Base-by-base conservation (phyloP, 768 basidiomycete species). In the Rhodocollybia butyracea region DNA sequence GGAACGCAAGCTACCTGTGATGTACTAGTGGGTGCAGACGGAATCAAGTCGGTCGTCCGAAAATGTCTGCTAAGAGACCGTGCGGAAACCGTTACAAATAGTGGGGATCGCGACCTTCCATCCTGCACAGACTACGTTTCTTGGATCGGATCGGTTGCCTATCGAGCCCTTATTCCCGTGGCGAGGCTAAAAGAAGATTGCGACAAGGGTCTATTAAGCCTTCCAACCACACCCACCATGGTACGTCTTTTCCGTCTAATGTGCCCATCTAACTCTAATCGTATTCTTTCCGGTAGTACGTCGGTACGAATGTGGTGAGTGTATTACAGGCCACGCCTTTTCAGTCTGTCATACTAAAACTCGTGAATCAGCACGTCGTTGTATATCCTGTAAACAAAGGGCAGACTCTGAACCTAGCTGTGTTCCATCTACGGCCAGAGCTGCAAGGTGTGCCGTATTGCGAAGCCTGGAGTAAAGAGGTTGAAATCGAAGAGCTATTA, bases 21-120 rank as follows among this genome's bases (percentile, higher is more conserved):
- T 51, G 52, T 79, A 8, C 63, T 80, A 31, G 59, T 79, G 7
- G 77, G 73, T 1, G 67, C 73, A 4, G 78, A 80, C 55, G 78
- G 78, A 2, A 65, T 79, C 54, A 72, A 64, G 21, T 79, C 77
- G 0, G 64, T 60, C 24, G 63, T 66, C 7, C 66, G 73, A 36
- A 60, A 46, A 27, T 59, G 57, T 13, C 64, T 74, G 61, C 64
- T 68, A 27, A 32, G 54, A 41, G 48, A 51, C 1, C 43, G 65
- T 3, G 64, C 60, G n/a, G 31, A 55, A 40, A 36, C 27, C 3
- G 42, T 56, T 13, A 36, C 21, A 11, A 26, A 45, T 21, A 12
- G 12, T 3, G 51, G 60, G 10, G 63, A 59, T 15, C 52, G 54
- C 1, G 54, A 62, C 17, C 45, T 68, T 13, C 50, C 63, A 26